Evolutionary conservation across 177 flowering plant genomes (phyloP).

Genomic region (Tripterygium wilfordii): DNA sequence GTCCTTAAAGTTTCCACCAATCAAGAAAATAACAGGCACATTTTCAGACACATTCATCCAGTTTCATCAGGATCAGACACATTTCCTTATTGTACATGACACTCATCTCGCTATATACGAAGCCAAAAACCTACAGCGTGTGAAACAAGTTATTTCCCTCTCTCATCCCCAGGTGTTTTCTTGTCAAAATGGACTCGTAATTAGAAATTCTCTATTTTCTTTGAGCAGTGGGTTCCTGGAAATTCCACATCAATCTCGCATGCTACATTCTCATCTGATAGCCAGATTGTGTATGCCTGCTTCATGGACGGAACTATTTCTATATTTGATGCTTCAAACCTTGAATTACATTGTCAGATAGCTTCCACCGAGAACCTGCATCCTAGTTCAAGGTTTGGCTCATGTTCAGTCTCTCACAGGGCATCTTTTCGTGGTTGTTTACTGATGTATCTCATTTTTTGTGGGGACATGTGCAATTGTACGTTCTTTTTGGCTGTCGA

Average conservation of each 20-base stretch:
- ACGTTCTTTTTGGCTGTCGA: no score
- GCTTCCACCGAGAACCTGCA: conserved; percentile 28
- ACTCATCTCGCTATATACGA: conserved; percentile 7
- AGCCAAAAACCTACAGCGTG: conserved; percentile 5
- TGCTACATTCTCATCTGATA: conserved; percentile 49
- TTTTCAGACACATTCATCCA: background rate
- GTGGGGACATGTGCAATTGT: no score
- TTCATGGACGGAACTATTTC: conserved; percentile 33
- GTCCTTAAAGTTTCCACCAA: background rate
- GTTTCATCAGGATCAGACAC: conserved; percentile 11
- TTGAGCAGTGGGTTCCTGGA: conserved; percentile 28
- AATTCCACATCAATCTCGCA: conserved; percentile 25
- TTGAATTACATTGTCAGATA: conserved; percentile 28
- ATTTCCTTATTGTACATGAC: conserved; percentile 6
- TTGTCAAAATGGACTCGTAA: no score
- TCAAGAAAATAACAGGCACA: background rate
- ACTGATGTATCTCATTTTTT: no score
- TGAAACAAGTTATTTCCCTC: conserved; percentile 8
- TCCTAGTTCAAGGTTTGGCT: conserved; percentile 22
- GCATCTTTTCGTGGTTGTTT: no score
- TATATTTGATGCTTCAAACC: conserved; percentile 24
- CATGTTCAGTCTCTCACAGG: background rate
- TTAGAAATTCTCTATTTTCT: background rate
- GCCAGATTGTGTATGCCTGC: conserved; percentile 33
- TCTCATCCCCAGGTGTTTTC: background rate